Percentiles rank a stretch among this genome's conserved stretches.
These are phyloP conservation scores for Yamadazyma friedrichii DNA, from an alignment of 1,139 yeast species.

Conservation along the genomic window DNA sequence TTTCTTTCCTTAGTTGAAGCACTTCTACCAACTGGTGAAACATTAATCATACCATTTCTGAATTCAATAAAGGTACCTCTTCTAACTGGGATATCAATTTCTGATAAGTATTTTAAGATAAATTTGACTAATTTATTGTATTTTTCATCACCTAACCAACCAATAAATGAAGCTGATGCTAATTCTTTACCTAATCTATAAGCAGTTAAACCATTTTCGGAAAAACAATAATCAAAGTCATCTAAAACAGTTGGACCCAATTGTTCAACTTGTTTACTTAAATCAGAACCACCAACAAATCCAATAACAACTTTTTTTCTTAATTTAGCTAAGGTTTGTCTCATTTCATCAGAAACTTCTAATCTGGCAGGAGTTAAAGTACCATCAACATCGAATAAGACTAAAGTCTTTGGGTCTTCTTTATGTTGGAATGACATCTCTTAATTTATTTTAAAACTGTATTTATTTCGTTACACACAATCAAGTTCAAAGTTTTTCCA, in stretches of 20 bases:
- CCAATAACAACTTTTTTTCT: conserved; percentile 94
- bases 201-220: conserved; percentile 97
- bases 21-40: conserved; percentile 97
- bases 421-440: conserved; percentile 52
- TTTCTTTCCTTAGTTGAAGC: conserved; percentile 92
- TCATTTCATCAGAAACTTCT: conserved; percentile 77
- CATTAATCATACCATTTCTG: conserved; percentile 99
- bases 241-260: conserved; percentile 75
- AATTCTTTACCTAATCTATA: conserved; percentile 85
- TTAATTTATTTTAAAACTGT: neutral
- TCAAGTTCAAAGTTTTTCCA: neutral
- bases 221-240: conserved; percentile 92
- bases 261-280: conserved; percentile 93
- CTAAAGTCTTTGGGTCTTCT: conserved; percentile 61
- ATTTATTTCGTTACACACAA: neutral
- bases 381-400: conserved; percentile 96
- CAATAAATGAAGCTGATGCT: conserved; percentile 89
- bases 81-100: conserved; percentile 86
- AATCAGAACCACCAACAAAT: conserved; percentile 97
- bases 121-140: conserved; percentile 87
- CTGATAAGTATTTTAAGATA: conserved; percentile 79
- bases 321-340: conserved; percentile 62
- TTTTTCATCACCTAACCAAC: conserved; percentile 94
- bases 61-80: conserved; percentile 98
- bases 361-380: conserved; percentile 98